These are phyloP conservation scores for Penicillium crustosum DNA, from an alignment of 2,329 filamentous ascomycete species.

Conservation along the genomic window DNA sequence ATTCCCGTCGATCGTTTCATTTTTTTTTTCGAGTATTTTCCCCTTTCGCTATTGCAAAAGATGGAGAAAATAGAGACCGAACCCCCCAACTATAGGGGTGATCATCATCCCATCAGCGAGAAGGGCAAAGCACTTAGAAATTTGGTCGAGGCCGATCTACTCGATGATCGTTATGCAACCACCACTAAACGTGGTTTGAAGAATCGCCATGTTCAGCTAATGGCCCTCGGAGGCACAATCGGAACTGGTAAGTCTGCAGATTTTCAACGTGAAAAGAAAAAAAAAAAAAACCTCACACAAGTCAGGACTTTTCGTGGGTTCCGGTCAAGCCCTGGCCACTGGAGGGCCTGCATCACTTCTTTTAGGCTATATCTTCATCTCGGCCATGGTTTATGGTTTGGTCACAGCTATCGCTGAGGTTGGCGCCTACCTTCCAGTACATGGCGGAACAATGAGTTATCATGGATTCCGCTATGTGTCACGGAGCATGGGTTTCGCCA, in stretches of 20 bases:
- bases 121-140: slow-evolving; percentile 7
- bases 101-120: background rate
- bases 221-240: too few species aligned
- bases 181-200: too few species aligned
- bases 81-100: background rate
- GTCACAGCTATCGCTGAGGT: slow-evolving; percentile 49
- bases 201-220: too few species aligned
- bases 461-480: slow-evolving; percentile 47
- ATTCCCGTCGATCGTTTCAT: too few species aligned
- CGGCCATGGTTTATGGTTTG: slow-evolving; percentile 48
- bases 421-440: slow-evolving; percentile 45
- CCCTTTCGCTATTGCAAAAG: background rate
- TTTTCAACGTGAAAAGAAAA: too few species aligned
- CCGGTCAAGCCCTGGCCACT: slow-evolving; percentile 43
- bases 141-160: too few species aligned
- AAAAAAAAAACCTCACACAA: too few species aligned
- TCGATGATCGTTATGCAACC: too few species aligned
- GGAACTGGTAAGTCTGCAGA: too few species aligned
- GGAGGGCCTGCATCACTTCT: slow-evolving; percentile 55
- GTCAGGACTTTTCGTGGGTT: too few species aligned
- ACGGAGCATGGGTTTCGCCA: slow-evolving; percentile 44
- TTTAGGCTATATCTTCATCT: slow-evolving; percentile 55
- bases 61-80: background rate
- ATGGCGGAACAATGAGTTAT: slow-evolving; percentile 47
- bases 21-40: too few species aligned